Evolutionary conservation across 2,329 filamentous ascomycete species (phyloP).

Genomic region (Tolypocladium pustulatum): DNA sequence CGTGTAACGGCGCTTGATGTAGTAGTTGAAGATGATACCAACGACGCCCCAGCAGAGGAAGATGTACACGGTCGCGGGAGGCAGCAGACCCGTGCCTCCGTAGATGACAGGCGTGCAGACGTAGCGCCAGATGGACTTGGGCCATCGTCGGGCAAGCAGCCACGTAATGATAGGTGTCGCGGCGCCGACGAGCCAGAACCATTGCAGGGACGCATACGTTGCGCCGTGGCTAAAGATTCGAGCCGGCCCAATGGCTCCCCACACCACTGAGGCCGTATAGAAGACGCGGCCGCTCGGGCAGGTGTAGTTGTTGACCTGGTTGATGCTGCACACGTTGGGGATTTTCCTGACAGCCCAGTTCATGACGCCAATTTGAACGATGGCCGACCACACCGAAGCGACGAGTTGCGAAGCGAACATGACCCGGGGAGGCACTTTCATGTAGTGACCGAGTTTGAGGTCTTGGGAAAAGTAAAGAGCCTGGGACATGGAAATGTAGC

Average conservation of each 20-base stretch:
- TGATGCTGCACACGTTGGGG: conserved; percentile 44
- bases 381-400: conserved; percentile 49
- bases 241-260: conserved; percentile 61
- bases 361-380: conserved; percentile 54
- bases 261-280: conserved; percentile 62
- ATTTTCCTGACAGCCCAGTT: conserved; percentile 57
- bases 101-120: conserved; percentile 60
- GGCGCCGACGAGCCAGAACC: conserved; percentile 61
- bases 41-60: conserved; percentile 62
- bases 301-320: conserved; percentile 45
- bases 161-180: conserved; percentile 53
- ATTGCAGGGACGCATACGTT: conserved; percentile 54
- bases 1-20: conserved; percentile 51
- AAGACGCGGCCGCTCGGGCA: conserved; percentile 45
- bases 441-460: conserved; percentile 59
- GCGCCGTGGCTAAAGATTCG: conserved; percentile 57
- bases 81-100: conserved; percentile 51
- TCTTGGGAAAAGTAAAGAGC: conserved; percentile 56
- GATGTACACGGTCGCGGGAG: conserved; percentile 60
- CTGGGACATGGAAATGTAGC: conserved; percentile 58
- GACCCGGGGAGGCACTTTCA: conserved; percentile 51
- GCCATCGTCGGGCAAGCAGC: conserved; percentile 49
- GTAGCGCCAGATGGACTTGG: conserved; percentile 51
- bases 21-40: conserved; percentile 59
- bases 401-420: conserved; percentile 51